phyloP scores from a whole-genome alignment of 148 eudicot species.

The Nyssa sinensis region DNA sequence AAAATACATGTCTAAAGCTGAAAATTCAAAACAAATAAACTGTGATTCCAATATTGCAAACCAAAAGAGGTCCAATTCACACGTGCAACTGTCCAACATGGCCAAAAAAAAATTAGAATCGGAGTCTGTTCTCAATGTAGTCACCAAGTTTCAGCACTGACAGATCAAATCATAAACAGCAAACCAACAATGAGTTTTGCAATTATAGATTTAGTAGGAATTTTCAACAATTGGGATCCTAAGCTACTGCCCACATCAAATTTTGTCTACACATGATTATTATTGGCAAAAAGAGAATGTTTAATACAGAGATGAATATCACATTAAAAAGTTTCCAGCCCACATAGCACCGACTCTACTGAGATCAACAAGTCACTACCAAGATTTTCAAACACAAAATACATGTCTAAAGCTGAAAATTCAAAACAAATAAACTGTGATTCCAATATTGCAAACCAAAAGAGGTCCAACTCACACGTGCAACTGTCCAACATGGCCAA shows the following conservation, averaged over 20 bases:
- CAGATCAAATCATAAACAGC: not conserved
- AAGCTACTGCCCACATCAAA: no score
- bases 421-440: no score
- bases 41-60: not conserved
- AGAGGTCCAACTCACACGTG: not conserved
- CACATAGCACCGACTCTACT: no score
- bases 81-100: not conserved
- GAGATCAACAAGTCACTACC: no score
- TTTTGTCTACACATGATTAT: no score
- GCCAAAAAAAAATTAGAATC: not conserved
- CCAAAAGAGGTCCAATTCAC: not conserved
- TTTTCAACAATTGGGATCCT: not conserved
- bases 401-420: no score
- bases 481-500: not conserved
- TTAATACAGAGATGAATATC: no score
- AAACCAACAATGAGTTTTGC: not conserved
- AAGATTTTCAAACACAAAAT: no score
- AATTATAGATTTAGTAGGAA: not conserved
- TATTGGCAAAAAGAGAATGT: no score
- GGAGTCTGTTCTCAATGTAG: not conserved
- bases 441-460: not conserved
- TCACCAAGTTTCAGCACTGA: not conserved
- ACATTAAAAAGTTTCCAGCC: no score
- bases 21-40: no score
- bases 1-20: no score